Evolutionary conservation across 1,139 yeast species (phyloP).

Genomic region (Arxiozyma bovina): DNA sequence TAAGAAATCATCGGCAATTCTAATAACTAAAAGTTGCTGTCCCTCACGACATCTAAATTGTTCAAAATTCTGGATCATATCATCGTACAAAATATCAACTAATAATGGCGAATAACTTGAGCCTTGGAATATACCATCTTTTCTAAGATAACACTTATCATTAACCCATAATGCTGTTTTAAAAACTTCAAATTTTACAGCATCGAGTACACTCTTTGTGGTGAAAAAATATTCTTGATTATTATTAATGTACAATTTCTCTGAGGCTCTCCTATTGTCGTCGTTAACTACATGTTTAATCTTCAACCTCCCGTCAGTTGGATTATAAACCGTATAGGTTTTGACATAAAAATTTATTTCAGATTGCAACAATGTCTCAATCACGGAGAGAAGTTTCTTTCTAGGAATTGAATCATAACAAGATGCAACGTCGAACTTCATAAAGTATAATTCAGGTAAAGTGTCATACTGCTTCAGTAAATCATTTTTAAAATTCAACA

Average conservation of each 20-base stretch:
- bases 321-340: slow-evolving; percentile 13
- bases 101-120: slow-evolving; percentile 66
- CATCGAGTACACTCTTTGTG: slow-evolving; percentile 28
- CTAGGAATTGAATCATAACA: slow-evolving; percentile 76
- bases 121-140: slow-evolving; percentile 79
- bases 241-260: slow-evolving; percentile 19
- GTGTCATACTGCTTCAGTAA: slow-evolving; percentile 16
- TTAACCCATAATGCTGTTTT: slow-evolving; percentile 35
- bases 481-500: slow-evolving; percentile 29
- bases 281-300: slow-evolving; percentile 19
- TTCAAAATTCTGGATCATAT: slow-evolving; percentile 44
- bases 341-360: slow-evolving; percentile 21
- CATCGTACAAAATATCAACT: slow-evolving; percentile 68
- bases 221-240: slow-evolving; percentile 20
- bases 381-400: slow-evolving; percentile 33
- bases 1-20: slow-evolving; percentile 83
- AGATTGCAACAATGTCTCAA: slow-evolving; percentile 15
- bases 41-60: slow-evolving; percentile 25
- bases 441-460: slow-evolving; percentile 40
- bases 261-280: slow-evolving; percentile 3
- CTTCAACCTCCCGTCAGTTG: slow-evolving; percentile 14
- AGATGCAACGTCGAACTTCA: slow-evolving; percentile 69
- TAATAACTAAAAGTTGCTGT: slow-evolving; percentile 37
- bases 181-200: slow-evolving; percentile 36
- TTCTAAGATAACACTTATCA: slow-evolving; percentile 37